Evolutionary conservation across 2,329 filamentous ascomycete species (phyloP), one percentile per base, ranked within the genome.

Genomic region (Alternaria gaisen): DNA sequence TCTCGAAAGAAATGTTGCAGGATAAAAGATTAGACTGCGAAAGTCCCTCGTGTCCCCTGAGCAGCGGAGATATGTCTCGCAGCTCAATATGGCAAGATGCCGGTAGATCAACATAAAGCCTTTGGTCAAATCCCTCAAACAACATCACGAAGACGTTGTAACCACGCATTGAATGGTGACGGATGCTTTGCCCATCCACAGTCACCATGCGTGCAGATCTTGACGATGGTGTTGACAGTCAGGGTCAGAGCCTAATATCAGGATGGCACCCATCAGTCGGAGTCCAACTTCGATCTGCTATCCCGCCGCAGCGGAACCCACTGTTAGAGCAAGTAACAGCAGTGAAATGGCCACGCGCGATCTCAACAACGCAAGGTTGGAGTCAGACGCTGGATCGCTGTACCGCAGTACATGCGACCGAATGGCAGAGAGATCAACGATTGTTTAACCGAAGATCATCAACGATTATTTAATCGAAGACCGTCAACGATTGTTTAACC

Each of bases 61-160:
- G 41, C 52, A 12, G 41, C 59, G 10, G 46, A 62, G 53, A 53
- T 59, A n/a, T n/a, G n/a, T 67, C 59, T 66, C 42, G 28, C 58
- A 53, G 28, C 28, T 11, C 28, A 30, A 4, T 5, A 11, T 11
- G 28, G 28, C 28, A 30, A 4, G 28, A 30, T 30, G 28, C 10
- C 28, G 28, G 12, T 11, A 30, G 11, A 10, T 30, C 28, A 10
- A 10, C 28, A 30, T 4, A 4, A 26, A 46, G 46, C 46, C 6
- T 42, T 24, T 5, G n/a, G 18, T 20, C 24, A 55, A 46, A 30
- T 11, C 28, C 28, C 28, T 30, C 28, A 30, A 30, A 12, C 24
- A 30, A 30, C 28, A 30, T 30, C 11, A 5, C 11, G 0, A 11
- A 30, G 9, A 30, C 1, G 11, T 30, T 30, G 28, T 30, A 30